Conservation (phyloP, 257 asterid species). For the Capsicum rhomboideum region DNA sequence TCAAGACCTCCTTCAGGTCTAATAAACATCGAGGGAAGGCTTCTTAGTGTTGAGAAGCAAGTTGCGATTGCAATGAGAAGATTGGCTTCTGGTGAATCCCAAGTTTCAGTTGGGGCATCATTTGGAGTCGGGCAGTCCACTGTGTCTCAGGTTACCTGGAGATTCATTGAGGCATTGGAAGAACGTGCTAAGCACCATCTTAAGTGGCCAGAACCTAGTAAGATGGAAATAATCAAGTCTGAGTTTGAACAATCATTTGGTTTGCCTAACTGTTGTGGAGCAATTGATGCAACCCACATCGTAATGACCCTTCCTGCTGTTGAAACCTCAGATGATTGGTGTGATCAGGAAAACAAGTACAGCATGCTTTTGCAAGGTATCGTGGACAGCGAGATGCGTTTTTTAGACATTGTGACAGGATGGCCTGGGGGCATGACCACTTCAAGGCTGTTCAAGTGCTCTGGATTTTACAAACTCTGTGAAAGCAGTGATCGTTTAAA, state of each 20-base stretch:
- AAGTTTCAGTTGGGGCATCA: conserved; percentile 91
- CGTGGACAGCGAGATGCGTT: conserved; percentile 60
- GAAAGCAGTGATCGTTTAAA: conserved; percentile 60
- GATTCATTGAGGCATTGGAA: conserved; percentile 90
- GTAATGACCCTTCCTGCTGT: conserved; percentile 95
- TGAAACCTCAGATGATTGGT: conserved; percentile 92
- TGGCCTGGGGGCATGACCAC: conserved; percentile 98
- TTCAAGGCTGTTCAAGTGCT: conserved; percentile 59
- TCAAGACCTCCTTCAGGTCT: conserved; percentile 98
- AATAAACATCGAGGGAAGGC: conserved; percentile 95
- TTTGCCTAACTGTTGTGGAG: conserved; percentile 91
- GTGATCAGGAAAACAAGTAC: conserved; percentile 79
- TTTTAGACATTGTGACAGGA: conserved; percentile 79
- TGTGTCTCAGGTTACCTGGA: conserved; percentile 95
- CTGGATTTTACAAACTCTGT: conserved; percentile 74
- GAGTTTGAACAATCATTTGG: conserved; percentile 50
- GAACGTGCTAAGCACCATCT: conserved; percentile 93
- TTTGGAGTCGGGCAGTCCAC: conserved; percentile 98
- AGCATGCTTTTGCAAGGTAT: conserved; percentile 93
- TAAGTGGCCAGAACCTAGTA: conserved; percentile 60
- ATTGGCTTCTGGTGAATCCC: conserved; percentile 96
- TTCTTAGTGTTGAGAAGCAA: conserved; percentile 94
- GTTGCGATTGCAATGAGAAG: conserved; percentile 90
- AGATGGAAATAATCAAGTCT: conserved; percentile 42
- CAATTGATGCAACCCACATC: conserved; percentile 82